phyloP scores from a whole-genome alignment of 371 early-diverging fungal species.

The Mortierella sp. region DNA sequence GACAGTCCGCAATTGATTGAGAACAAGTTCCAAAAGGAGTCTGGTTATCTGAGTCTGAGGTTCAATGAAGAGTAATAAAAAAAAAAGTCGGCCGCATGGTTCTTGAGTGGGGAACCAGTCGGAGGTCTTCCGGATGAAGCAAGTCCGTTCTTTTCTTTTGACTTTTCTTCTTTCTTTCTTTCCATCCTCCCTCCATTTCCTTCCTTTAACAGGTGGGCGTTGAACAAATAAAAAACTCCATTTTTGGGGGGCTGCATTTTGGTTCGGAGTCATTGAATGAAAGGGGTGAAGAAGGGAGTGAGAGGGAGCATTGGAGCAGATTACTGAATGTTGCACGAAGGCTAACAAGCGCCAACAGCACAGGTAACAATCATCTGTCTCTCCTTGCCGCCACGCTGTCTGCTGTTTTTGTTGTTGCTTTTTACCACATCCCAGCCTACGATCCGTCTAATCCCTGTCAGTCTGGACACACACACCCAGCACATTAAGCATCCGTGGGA shows the following conservation, averaged over 20 bases:
- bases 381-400: background rate
- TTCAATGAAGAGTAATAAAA: background rate
- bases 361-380: background rate
- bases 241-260: conserved; percentile 3
- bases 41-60: conserved; percentile 10
- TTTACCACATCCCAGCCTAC: conserved; percentile 8
- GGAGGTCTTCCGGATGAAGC: conserved; percentile 18
- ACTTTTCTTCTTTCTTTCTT: background rate
- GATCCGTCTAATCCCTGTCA: background rate
- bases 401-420: background rate
- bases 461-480: background rate
- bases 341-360: conserved; percentile 5
- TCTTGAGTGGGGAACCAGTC: conserved; percentile 13
- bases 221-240: background rate
- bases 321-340: conserved; percentile 9
- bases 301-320: conserved; percentile 2
- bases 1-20: background rate
- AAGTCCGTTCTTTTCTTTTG: conserved; percentile 4
- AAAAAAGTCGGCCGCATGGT: background rate
- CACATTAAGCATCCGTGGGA: conserved; percentile 5
- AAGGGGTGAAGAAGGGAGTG: background rate
- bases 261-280: background rate
- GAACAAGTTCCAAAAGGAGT: background rate
- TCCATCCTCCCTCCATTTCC: background rate
- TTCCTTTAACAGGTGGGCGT: background rate